Evolutionary conservation across 2,329 filamentous ascomycete species (phyloP), one percentile per base, ranked within the genome.

Genomic region (Cladophialophora chaetospira): DNA sequence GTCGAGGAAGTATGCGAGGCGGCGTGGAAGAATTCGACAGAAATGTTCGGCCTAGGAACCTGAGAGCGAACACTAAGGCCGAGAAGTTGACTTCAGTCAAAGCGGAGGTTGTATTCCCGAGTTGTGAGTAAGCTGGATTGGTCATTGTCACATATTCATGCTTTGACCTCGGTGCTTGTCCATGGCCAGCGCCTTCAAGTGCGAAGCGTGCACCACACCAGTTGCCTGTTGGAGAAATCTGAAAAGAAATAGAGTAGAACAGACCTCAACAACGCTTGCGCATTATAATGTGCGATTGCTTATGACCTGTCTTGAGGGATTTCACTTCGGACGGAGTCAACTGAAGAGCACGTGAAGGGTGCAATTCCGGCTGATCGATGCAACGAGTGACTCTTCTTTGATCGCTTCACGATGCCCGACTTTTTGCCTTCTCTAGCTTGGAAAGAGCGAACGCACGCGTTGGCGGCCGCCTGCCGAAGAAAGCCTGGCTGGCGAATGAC

Each of bases 1-100:
- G 81, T 96, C 0, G 86, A 95, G 68, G 88, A 93, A 69, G 87
- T 99, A 17, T 90, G 87, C 68, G 91, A 97, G 74, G 87, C 87
- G 75, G 82, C 79, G 15, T 58, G 46, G 50, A 46, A 44, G 40
- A 96, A 96, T 71, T 94, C 89, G 0, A 80, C 86, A 55, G 79
- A 78, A 60, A 90, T 96, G 69, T 96, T 96, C 76, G 86, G 84
- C 0, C 71, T 96, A 38, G 87, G 48, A 25, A 11, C 13, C 29
- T 2, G 4, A 25, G 83, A 0, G 79, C 82, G 63, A 57, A 13
- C 35, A 33, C 23, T 4, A 10, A 31, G 23, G 5, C 9, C 15
- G 15, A 21, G 36, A 40, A 15, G 36, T 53, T 25, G 21, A 15
- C 25, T 43, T 15, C 31, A 45, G 47, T 47, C 29, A 31, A 17